Base-by-base conservation (phyloP, 2,329 filamentous ascomycete genomes). In the Fusarium aywerte region DNA sequence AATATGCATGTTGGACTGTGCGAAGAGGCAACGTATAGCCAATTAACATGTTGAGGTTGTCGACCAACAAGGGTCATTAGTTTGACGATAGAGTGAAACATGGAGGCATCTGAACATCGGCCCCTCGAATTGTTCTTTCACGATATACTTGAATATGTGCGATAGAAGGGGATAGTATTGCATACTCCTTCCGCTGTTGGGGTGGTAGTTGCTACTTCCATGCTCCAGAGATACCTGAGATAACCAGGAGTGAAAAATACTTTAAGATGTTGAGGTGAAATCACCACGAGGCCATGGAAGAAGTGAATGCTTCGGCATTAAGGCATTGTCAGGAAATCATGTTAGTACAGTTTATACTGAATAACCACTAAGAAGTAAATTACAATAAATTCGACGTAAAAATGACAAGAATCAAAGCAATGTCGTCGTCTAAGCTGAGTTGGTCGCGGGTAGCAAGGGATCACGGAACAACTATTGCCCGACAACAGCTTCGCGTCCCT, bases 401-500 rank as follows among this genome's bases (percentile, higher is more conserved):
- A 44, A 33, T 23, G 21, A 33, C 16, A 7, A 15, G 27, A 10
- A 27, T 25, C 15, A 12, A 43, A 36, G 31, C 18, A 27, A 36
- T 11, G 31, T 20, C 33, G 39, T 35, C 7, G 27, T 40, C 16
- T 29, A 60, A 42, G 21, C 27, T 18, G 20, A 35, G 15, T 13
- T n/a, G 33, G 23, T 44, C 27, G 16, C 21, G 9, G 38, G 18
- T n/a, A 36, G 23, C n/a, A 8, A 38, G 13, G n/a, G 13, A 25
- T 2, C 2, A 4, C 54, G 62, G 68, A 62, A 49, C n/a, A 71
- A 62, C 9, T 7, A 60, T 67, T 27, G 7, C 32, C 69, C 69
- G 51, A 13, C 10, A 8, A 27, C 31, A 65, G 53, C 45, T 59
- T 69, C 69, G 66, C 69, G 68, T 71, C 60, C 50, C 53, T 38